A percentile compares a stretch with the other conserved stretches of the same genome.
These are phyloP conservation scores for Hirsutella rhossiliensis DNA, from an alignment of 2,329 filamentous ascomycete genomes.

Conservation along the genomic window DNA sequence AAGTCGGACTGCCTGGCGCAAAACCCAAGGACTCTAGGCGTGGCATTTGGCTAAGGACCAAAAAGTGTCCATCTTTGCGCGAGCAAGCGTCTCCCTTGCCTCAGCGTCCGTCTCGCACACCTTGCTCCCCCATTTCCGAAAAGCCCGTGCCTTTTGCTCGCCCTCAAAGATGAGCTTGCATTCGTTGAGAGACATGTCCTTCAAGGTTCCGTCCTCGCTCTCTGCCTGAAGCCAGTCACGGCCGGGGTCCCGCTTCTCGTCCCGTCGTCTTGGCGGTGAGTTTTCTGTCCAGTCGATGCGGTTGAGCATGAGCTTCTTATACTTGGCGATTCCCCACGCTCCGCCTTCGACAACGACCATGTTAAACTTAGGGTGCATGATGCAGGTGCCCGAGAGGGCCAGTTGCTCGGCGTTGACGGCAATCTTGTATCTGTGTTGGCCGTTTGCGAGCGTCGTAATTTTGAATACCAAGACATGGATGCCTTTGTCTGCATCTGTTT, in stretches of 20 bases:
- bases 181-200: constrained; percentile 71
- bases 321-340: constrained; percentile 67
- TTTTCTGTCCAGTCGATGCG: constrained; percentile 96
- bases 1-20: too few relatives aligned
- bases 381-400: constrained; percentile 75
- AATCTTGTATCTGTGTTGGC: constrained; percentile 88
- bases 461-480: constrained; percentile 82
- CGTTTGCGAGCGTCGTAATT: constrained; percentile 79
- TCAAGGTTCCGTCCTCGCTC: constrained; percentile 65
- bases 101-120: constrained; percentile 90
- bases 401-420: constrained; percentile 85
- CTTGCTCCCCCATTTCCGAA: constrained; percentile 79
- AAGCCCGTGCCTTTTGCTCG: constrained; percentile 66
- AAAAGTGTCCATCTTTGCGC: constrained; percentile 88
- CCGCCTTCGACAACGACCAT: constrained; percentile 89
- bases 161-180: constrained; percentile 86
- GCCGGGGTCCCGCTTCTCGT: constrained; percentile 48
- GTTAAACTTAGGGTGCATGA: constrained; percentile 82
- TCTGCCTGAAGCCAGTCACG: constrained; percentile 70
- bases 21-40: not conserved
- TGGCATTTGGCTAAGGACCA: constrained; percentile 76
- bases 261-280: constrained; percentile 50
- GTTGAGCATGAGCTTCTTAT: constrained; percentile 86
- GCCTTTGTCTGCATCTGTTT: constrained; percentile 77
- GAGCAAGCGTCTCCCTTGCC: constrained; percentile 66